Conservation (phyloP, 1,139 yeast genomes). For the Wickerhamiella infanticola region DNA sequence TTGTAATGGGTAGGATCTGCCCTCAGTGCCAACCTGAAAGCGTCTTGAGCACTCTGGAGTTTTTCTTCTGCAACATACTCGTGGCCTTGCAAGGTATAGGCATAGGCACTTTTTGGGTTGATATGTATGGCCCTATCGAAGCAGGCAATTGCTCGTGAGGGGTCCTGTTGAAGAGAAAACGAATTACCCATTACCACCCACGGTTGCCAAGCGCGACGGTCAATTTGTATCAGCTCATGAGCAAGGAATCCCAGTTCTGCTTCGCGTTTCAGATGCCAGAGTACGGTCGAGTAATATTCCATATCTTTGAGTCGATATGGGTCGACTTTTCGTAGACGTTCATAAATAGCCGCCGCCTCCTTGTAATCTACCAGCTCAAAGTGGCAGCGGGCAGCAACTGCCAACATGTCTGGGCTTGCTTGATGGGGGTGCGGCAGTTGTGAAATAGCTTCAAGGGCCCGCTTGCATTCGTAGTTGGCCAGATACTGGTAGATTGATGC, state of each 20-base stretch:
- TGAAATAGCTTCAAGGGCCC: constrained; percentile 57
- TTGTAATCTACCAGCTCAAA: constrained; percentile 81
- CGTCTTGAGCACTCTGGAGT: constrained; percentile 74
- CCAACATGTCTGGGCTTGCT: constrained; percentile 74
- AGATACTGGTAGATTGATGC: not conserved
- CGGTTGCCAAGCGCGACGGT: constrained; percentile 55
- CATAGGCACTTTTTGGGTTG: constrained; percentile 67
- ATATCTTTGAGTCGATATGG: constrained; percentile 75
- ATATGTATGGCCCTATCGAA: constrained; percentile 64
- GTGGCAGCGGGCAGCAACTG: constrained; percentile 64
- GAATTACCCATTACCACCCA: constrained; percentile 92
- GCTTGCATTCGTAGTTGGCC: constrained; percentile 33
- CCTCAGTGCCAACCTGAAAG: constrained; percentile 64
- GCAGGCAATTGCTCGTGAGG: constrained; percentile 82
- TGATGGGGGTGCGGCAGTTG: constrained; percentile 48
- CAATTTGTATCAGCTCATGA: constrained; percentile 53
- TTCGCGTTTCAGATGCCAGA: constrained; percentile 86
- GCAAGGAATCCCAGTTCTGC: constrained; percentile 69
- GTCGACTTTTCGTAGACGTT: constrained; percentile 48
- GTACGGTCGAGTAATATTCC: constrained; percentile 78
- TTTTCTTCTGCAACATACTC: constrained; percentile 82
- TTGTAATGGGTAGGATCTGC: constrained; percentile 78
- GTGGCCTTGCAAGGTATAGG: constrained; percentile 87
- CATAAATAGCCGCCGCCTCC: constrained; percentile 52
- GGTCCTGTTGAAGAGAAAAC: constrained; percentile 68